Conservation (phyloP, 2,329 filamentous ascomycete species). For the Cladosporium velox region DNA sequence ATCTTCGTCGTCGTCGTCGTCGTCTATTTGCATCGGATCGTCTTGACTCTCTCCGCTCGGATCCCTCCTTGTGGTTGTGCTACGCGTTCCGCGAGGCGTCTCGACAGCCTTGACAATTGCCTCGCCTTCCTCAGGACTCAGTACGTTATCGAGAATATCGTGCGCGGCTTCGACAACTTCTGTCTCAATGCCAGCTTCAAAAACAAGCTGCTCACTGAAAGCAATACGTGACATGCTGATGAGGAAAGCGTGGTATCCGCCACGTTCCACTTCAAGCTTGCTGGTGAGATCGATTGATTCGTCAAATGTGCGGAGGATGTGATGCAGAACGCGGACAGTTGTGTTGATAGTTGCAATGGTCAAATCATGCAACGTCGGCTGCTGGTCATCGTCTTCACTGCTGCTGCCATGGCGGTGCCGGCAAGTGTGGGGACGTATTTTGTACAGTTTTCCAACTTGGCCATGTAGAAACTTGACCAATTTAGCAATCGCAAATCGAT, state of each 20-base stretch:
- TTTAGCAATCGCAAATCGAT: conserved; percentile 70
- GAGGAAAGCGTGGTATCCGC: conserved; percentile 78
- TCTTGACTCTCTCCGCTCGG: conserved; percentile 12
- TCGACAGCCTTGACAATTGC: conserved; percentile 53
- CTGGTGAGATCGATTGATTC: conserved; percentile 65
- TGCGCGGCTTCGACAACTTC: conserved; percentile 81
- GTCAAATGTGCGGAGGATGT: conserved; percentile 59
- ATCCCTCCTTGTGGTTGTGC: conserved; percentile 11
- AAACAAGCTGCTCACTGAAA: conserved; percentile 76
- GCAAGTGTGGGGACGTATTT: conserved; percentile 17
- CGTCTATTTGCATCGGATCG: conserved; percentile 17
- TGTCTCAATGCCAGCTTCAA: conserved; percentile 74
- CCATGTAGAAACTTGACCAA: conserved; percentile 76
- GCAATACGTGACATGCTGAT: conserved; percentile 80
- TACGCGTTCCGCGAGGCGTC: conserved; percentile 35
- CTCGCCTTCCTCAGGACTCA: conserved; percentile 78
- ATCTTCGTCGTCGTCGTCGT: conserved; percentile 17
- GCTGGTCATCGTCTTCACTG: conserved; percentile 15
- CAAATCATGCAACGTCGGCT: conserved; percentile 40
- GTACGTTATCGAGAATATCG: conserved; percentile 74
- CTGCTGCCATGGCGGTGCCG: conserved; percentile 11
- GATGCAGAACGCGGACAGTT: conserved; percentile 62
- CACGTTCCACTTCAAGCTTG: conserved; percentile 69
- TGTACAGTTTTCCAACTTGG: conserved; percentile 64
- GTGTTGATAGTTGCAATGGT: conserved; percentile 58